Conservation (phyloP, 2,329 filamentous ascomycete species). For the Fusarium sp. region DNA sequence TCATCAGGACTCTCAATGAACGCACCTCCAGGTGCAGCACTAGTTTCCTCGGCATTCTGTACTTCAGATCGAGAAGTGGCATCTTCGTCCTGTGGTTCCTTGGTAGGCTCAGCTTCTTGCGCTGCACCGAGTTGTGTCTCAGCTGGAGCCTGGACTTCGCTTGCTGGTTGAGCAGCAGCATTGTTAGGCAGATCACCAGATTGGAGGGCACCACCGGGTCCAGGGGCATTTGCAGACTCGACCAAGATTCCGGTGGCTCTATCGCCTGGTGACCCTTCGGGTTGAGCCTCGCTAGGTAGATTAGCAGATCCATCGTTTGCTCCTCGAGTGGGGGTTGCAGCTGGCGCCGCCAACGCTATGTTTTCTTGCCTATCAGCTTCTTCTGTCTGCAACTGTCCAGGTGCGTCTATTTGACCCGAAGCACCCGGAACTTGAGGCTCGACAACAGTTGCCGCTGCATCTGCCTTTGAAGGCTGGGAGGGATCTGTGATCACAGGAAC, state of each 20-base stretch:
- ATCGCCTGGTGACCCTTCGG: not conserved
- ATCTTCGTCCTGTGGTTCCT: not conserved
- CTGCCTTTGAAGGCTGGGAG: slow-evolving; percentile 3
- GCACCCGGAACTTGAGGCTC: slow-evolving; percentile 4
- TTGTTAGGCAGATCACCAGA: slow-evolving; percentile 1
- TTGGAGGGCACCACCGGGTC: not conserved
- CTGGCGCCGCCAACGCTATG: not conserved
- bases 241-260: not conserved
- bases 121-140: not conserved
- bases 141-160: not conserved
- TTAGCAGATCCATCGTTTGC: slow-evolving; percentile 4
- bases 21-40: slow-evolving; percentile 20
- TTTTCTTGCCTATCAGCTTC: slow-evolving; percentile 12
- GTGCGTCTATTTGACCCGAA: not conserved
- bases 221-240: not conserved
- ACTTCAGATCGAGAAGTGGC: not conserved
- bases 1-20: slow-evolving; percentile 25
- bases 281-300: not conserved
- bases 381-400: slow-evolving; percentile 10
- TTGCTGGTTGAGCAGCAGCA: slow-evolving; percentile 4
- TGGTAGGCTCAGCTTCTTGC: slow-evolving; percentile 1
- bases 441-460: slow-evolving; percentile 1
- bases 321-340: slow-evolving; percentile 6
- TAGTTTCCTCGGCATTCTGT: not conserved
- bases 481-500: slow-evolving; percentile 7